Percentiles rank a stretch among this genome's conserved stretches.
These are phyloP conservation scores for Penicillium freii DNA, from an alignment of 2,329 filamentous ascomycete genomes.

Conservation along the genomic window DNA sequence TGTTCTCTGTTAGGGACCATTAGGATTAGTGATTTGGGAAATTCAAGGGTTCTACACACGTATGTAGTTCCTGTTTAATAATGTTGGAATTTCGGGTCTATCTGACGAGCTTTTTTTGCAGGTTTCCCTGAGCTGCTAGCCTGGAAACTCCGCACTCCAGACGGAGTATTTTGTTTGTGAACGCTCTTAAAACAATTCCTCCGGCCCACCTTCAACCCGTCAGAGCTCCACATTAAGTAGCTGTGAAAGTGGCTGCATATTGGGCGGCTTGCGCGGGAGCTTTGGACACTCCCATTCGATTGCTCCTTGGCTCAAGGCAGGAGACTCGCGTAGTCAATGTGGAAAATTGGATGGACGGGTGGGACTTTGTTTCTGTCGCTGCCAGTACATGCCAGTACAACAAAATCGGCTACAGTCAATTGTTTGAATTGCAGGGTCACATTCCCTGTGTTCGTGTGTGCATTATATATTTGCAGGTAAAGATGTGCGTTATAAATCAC, in stretches of 20 bases:
- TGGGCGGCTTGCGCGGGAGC: background rate
- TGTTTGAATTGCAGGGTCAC: background rate
- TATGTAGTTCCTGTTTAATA: too few species aligned
- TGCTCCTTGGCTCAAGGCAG: background rate
- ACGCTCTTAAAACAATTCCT: background rate
- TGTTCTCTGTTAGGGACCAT: too few species aligned
- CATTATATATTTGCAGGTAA: background rate
- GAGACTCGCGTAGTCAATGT: background rate
- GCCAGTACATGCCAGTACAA: background rate
- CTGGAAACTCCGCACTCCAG: background rate
- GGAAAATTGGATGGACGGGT: background rate
- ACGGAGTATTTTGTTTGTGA: too few species aligned
- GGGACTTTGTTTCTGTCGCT: background rate
- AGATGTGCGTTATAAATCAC: conserved; percentile 5
- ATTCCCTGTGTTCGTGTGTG: background rate
- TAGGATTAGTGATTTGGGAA: too few species aligned
- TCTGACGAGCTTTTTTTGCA: too few species aligned
- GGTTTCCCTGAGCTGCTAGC: too few species aligned
- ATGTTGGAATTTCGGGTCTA: too few species aligned
- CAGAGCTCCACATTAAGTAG: background rate
- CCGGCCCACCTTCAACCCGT: background rate
- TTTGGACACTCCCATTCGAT: background rate
- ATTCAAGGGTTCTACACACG: too few species aligned
- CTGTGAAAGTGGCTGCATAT: background rate
- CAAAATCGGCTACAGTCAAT: background rate